Percentiles rank a stretch among this genome's conserved stretches.
phyloP scores from a whole-genome alignment of 805 yeast genomes.

The Kodamaea nitidulidarum region DNA sequence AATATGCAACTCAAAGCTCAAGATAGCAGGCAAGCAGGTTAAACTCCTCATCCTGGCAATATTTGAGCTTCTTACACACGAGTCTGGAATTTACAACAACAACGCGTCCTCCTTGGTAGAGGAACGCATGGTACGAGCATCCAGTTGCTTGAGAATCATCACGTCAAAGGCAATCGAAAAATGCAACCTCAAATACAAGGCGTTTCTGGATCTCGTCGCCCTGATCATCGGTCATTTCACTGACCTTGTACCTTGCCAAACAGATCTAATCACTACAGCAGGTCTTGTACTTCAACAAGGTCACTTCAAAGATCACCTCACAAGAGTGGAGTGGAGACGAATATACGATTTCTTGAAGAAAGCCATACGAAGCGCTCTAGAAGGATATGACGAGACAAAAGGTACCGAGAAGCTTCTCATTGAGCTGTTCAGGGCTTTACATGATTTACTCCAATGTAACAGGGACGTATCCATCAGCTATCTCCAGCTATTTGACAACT shows the following conservation, averaged over 20 bases:
- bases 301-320: constrained; percentile 31
- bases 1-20: constrained; percentile 17
- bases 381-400: constrained; percentile 8
- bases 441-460: constrained; percentile 21
- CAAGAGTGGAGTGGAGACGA: constrained; percentile 24
- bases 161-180: constrained; percentile 15
- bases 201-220: constrained; percentile 17
- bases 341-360: constrained; percentile 22
- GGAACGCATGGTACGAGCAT: constrained; percentile 27
- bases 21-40: constrained; percentile 20
- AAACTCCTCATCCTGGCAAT: constrained; percentile 21
- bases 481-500: constrained; percentile 17
- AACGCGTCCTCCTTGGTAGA: constrained; percentile 23
- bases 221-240: constrained; percentile 18
- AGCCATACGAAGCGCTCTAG: constrained; percentile 14
- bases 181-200: constrained; percentile 19
- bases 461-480: constrained; percentile 15
- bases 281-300: constrained; percentile 18
- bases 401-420: constrained; percentile 19
- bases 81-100: constrained; percentile 26
- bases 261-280: constrained; percentile 24
- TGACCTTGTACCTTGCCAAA: constrained; percentile 18
- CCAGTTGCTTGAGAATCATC: constrained; percentile 27
- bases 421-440: constrained; percentile 18
- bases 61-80: constrained; percentile 30